Base-by-base conservation (phyloP, 1,139 yeast genomes). In the Zygosaccharomyces sapae region DNA sequence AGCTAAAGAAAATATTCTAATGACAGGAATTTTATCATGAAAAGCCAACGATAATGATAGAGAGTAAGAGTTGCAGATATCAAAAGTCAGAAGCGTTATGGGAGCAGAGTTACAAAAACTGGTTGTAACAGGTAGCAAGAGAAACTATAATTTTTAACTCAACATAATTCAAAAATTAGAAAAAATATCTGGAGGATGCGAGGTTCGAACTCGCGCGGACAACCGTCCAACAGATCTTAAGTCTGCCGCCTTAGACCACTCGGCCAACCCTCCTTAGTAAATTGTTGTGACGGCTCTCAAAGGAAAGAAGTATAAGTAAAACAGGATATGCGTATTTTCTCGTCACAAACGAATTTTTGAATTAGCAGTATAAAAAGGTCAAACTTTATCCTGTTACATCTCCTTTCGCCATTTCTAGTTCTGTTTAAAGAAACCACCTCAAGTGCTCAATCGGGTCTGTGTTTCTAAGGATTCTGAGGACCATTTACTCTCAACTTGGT, bases 181-280 rank as follows among this genome's bases (percentile, higher is more conserved):
- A 16, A 16, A 16, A 16, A 16, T 16, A 16, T 16, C 16, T 80
- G 85, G 79, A 79, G 84, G 85, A 77, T 78, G 86, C 85, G 86
- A 79, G 86, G 84, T 80, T 80, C 86, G 86, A 81, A 80, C 86
- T 80, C 85, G 84, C 85, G 85, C 86, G 86, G 85, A 79, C 81
- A 62, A 51, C 50, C 50, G 52, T 51, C 49, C 52, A 51, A 49
- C 51, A 52, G 52, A 50, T 52, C 55, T 56, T 56, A 56, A 60
- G 64, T 60, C 64, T 60, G 65, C 61, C 65, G 65, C 65, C 65
- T 59, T 59, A 59, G 63, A 59, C 63, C 64, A 58, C 62, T 58
- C 62, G 62, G 62, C 62, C 62, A 58, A 58, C 61, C 62, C 61
- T 57, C 62, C 25, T 16, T 16, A 16, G 16, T 16, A 16, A 16